Conservation (phyloP, 768 basidiomycete species). For the Zangia roseola region DNA sequence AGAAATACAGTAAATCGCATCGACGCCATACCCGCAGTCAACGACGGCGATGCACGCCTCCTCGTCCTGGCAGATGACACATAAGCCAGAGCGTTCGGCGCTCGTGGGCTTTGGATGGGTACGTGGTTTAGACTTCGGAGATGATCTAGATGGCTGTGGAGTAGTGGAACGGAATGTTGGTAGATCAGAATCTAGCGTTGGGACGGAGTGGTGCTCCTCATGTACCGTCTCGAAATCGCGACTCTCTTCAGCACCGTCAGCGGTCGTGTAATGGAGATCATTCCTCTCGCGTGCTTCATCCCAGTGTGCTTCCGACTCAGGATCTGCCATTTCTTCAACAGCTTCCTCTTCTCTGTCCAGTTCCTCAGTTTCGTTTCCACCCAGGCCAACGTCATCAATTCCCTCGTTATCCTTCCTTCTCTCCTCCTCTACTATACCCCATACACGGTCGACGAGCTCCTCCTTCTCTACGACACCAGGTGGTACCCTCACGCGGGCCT, state of each 20-base stretch:
- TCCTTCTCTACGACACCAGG: constrained; percentile 73
- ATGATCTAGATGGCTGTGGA: constrained; percentile 16
- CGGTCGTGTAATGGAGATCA: background rate
- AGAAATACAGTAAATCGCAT: background rate
- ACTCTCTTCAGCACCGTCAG: background rate
- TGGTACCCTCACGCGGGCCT: constrained; percentile 68
- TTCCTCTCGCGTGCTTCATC: background rate
- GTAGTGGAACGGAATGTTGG: constrained; percentile 8
- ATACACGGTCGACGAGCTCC: constrained; percentile 75
- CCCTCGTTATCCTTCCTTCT: constrained; percentile 49
- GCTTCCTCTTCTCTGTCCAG: constrained; percentile 17
- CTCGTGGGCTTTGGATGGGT: constrained; percentile 14
- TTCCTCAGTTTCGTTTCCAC: constrained; percentile 32
- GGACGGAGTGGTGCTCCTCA: constrained; percentile 4
- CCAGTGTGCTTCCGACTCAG: constrained; percentile 10
- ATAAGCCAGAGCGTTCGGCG: constrained; percentile 71
- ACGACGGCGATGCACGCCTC: constrained; percentile 93
- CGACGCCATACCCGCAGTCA: constrained; percentile 79
- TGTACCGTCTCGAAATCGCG: constrained; percentile 2
- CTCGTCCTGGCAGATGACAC: constrained; percentile 92
- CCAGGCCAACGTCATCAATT: constrained; percentile 15
- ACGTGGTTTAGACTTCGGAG: constrained; percentile 36
- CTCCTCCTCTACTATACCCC: constrained; percentile 62
- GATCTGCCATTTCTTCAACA: constrained; percentile 16
- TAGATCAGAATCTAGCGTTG: background rate